Conservation (phyloP, 345 rosid genomes). For the Conringia planisiliqua region DNA sequence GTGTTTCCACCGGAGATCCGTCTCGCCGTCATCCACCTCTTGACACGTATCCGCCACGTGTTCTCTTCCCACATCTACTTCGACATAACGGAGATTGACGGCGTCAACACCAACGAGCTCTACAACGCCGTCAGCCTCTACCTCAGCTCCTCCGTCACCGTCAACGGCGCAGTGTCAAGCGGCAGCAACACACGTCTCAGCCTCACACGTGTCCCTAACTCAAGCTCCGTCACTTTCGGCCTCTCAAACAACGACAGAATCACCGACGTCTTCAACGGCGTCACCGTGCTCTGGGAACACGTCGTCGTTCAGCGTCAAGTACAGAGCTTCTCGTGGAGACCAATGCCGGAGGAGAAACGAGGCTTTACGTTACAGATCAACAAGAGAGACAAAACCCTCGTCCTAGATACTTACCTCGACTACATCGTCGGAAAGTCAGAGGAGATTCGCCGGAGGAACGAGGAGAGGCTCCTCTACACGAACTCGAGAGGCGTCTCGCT, state of each 20-base stretch:
- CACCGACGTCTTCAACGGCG: conserved; percentile 57
- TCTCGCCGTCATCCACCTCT: conserved; percentile 47
- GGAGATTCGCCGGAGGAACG: conserved; percentile 69
- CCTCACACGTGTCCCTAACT: conserved; percentile 79
- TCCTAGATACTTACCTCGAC: conserved; percentile 68
- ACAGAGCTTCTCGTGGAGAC: conserved; percentile 80
- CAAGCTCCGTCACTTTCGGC: conserved; percentile 83
- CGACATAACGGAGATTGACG: conserved; percentile 93
- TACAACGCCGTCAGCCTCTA: conserved; percentile 95
- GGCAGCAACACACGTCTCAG: conserved; percentile 51
- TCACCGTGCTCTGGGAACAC: conserved; percentile 77
- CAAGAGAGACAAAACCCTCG: conserved; percentile 55
- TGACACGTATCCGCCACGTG: conserved; percentile 46
- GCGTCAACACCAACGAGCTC: conserved; percentile 97
- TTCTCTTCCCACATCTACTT: conserved; percentile 68
- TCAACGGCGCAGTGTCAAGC: conserved; percentile 32
- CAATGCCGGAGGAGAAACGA: conserved; percentile 89
- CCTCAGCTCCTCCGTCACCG: conserved; percentile 68
- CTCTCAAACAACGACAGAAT: conserved; percentile 77
- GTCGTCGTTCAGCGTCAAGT: conserved; percentile 74
- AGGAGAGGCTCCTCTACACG: conserved; percentile 71
- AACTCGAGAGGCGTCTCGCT: conserved; percentile 84
- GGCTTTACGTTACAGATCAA: conserved; percentile 75
- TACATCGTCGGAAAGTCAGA: conserved; percentile 67
- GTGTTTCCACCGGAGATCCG: conserved; percentile 89